These are phyloP conservation scores for Setaria viridis DNA, from an alignment of 202 grass and related monocot species.

Conservation along the genomic window DNA sequence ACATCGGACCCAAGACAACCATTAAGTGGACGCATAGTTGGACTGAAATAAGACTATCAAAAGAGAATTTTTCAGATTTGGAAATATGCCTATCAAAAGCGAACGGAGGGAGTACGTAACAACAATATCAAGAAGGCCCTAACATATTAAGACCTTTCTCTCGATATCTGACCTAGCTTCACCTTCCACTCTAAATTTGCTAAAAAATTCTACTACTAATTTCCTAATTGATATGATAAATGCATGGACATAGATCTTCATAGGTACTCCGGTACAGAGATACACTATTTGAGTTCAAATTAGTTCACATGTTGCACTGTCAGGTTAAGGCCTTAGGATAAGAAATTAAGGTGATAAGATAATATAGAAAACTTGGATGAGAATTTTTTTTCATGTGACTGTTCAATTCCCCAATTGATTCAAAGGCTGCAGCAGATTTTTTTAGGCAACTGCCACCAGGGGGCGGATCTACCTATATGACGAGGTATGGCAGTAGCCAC, in stretches of 20 bases:
- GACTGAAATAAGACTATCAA: no score
- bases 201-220: not conserved
- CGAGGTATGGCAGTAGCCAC: no score
- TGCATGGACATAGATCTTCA: not conserved
- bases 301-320: not conserved
- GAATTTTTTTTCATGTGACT: not conserved
- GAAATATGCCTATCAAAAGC: no score
- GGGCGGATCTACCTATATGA: no score
- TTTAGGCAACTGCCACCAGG: not conserved
- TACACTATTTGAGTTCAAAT: slow-evolving; percentile 4
- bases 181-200: not conserved
- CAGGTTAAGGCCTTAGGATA: not conserved
- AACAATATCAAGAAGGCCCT: not conserved
- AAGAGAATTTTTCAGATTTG: no score
- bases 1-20: no score
- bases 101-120: not conserved
- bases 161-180: not conserved
- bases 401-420: not conserved
- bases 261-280: not conserved
- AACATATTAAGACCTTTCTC: not conserved
- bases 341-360: not conserved
- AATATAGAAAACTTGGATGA: not conserved
- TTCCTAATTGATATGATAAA: not conserved
- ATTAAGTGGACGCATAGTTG: no score
- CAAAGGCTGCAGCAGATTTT: not conserved